Evolutionary conservation across 2,329 filamentous ascomycete species (phyloP).

Genomic region (Colletotrichum graminicola): DNA sequence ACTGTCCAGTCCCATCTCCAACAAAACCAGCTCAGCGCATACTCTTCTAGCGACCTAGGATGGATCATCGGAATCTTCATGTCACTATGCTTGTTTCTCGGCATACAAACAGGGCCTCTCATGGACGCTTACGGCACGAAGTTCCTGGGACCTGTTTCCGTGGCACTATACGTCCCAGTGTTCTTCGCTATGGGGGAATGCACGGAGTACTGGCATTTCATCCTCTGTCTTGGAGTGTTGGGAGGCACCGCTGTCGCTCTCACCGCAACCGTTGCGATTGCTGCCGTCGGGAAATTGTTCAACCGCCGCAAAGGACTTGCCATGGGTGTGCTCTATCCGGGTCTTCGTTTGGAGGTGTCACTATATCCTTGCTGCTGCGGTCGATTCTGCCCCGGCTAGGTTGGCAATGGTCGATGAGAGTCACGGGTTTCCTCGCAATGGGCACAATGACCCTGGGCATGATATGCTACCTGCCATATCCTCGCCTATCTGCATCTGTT

Average conservation of each 20-base stretch:
- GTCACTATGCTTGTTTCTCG: constrained; percentile 58
- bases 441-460: constrained; percentile 47
- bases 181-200: constrained; percentile 62
- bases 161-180: constrained; percentile 52
- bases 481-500: constrained; percentile 40
- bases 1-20: constrained; percentile 61
- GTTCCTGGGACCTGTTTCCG: constrained; percentile 54
- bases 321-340: constrained; percentile 45
- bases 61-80: constrained; percentile 63
- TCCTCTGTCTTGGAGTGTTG: constrained; percentile 58
- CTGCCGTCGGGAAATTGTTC: constrained; percentile 50
- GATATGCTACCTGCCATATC: constrained; percentile 52
- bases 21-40: constrained; percentile 57
- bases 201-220: constrained; percentile 61
- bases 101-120: constrained; percentile 61
- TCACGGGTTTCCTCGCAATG: constrained; percentile 48
- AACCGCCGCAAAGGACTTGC: constrained; percentile 45
- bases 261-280: constrained; percentile 52
- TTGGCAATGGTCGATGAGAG: constrained; percentile 52
- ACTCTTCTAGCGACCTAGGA: constrained; percentile 58
- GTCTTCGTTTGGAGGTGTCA: constrained; percentile 47
- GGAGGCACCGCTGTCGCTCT: constrained; percentile 57
- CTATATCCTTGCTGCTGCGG: constrained; percentile 52
- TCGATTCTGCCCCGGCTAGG: constrained; percentile 48
- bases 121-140: constrained; percentile 62